These are phyloP conservation scores for Apiotrichum montevideense DNA, from an alignment of 1,284 basidiomycete species.

Conservation along the genomic window DNA sequence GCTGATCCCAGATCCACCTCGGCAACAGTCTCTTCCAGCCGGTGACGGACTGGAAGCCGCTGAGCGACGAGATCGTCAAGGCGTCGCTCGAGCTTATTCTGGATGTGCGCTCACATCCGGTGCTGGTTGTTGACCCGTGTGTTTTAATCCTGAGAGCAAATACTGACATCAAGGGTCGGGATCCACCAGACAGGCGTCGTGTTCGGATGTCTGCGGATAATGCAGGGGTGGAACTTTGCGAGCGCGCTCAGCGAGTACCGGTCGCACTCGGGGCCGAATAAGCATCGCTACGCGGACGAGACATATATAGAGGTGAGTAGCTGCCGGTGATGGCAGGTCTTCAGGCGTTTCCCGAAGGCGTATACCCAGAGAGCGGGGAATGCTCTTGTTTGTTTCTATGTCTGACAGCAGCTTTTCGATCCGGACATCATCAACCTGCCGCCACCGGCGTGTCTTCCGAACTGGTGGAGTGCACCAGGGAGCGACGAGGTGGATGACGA, in stretches of 20 bases:
- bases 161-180: slow-evolving; percentile 28
- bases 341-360: too few species aligned
- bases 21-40: slow-evolving; percentile 39
- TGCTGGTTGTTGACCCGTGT: slow-evolving; percentile 44
- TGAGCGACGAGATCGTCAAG: slow-evolving; percentile 43
- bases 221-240: slow-evolving; percentile 47
- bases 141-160: slow-evolving; percentile 3
- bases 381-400: too few species aligned
- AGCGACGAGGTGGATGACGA: slow-evolving; percentile 13
- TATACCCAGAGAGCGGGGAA: too few species aligned
- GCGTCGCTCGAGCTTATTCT: slow-evolving; percentile 40
- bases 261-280: slow-evolving; percentile 38
- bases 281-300: slow-evolving; percentile 44
- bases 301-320: slow-evolving; percentile 43
- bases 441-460: slow-evolving; percentile 24
- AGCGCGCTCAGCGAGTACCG: slow-evolving; percentile 43
- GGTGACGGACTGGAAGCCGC: slow-evolving; percentile 39
- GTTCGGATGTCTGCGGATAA: slow-evolving; percentile 36
- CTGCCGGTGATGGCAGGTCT: too few species aligned
- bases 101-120: slow-evolving; percentile 33
- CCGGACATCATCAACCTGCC: slow-evolving; percentile 43
- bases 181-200: slow-evolving; percentile 45
- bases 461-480: slow-evolving; percentile 25
- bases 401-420: slow-evolving; percentile 35
- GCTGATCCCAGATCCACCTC: slow-evolving; percentile 32